A percentile compares a stretch with the other conserved stretches of the same genome.
Conservation (phyloP, 2,329 filamentous ascomycete genomes). For the Peltaster fructicola region DNA sequence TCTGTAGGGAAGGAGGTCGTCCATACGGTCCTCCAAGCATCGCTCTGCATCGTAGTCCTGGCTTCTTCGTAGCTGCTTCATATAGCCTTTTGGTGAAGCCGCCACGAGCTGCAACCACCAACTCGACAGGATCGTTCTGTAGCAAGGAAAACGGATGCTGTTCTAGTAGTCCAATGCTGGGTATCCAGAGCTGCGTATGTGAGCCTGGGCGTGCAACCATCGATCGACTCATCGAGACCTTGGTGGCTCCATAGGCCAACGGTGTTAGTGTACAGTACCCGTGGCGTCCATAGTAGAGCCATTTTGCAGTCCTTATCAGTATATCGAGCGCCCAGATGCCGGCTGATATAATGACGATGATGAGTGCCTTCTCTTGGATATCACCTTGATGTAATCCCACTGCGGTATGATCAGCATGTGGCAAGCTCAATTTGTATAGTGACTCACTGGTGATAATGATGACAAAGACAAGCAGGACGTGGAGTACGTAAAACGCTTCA, state of each 20-base stretch:
- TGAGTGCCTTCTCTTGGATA: conserved; percentile 6
- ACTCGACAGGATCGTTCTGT: conserved; percentile 5
- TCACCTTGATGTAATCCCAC: conserved; percentile 10
- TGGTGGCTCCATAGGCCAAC: conserved; percentile 7
- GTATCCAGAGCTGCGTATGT: conserved; percentile 11
- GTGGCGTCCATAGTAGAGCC: conserved; percentile 6
- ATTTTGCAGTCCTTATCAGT: conserved; percentile 6
- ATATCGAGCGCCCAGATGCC: conserved; percentile 9
- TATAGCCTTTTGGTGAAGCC: conserved; percentile 10
- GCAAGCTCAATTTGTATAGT: not conserved
- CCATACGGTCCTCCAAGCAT: conserved; percentile 16
- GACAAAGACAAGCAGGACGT: conserved; percentile 7
- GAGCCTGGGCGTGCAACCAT: conserved; percentile 8
- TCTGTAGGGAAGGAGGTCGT: conserved; percentile 22
- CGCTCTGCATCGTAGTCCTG: conserved; percentile 5
- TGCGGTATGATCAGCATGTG: conserved; percentile 1
- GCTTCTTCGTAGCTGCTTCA: conserved; percentile 6
- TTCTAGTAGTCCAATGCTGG: conserved; percentile 6
- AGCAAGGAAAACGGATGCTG: conserved; percentile 12
- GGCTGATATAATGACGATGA: conserved; percentile 8
- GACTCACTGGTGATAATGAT: conserved; percentile 8
- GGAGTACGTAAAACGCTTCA: conserved; percentile 11
- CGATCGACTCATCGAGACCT: conserved; percentile 7
- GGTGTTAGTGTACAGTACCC: conserved; percentile 9
- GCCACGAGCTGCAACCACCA: conserved; percentile 9